Evolutionary conservation across 331 rosid species (phyloP).

Genomic region (Quercus tomentella): DNA sequence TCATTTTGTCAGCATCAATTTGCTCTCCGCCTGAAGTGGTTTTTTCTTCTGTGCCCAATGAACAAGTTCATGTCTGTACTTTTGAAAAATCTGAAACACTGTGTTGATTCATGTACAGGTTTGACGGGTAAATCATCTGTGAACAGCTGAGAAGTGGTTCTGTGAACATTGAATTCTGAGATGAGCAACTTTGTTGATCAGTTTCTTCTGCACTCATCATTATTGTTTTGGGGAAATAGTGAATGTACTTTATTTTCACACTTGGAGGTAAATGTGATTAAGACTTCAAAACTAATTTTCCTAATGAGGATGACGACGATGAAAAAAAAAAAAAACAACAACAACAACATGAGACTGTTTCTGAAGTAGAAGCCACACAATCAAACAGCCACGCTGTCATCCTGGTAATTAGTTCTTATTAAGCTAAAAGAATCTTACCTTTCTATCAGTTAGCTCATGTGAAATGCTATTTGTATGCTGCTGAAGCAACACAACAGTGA

Average conservation of each 20-base stretch:
- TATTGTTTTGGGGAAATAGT: conserved; percentile 2
- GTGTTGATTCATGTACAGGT: conserved; percentile 18
- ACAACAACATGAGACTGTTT: too few species aligned
- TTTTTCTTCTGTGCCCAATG: conserved; percentile 20
- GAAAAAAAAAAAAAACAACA: background rate
- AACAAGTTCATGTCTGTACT: conserved; percentile 20
- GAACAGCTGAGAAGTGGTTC: conserved; percentile 32
- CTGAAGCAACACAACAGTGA: conserved; percentile 38
- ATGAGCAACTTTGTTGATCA: conserved; percentile 29
- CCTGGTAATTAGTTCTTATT: too few species aligned
- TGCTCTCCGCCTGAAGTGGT: conserved; percentile 29
- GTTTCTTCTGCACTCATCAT: conserved; percentile 21
- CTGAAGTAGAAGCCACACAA: too few species aligned
- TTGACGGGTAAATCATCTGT: conserved; percentile 20
- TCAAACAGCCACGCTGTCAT: too few species aligned
- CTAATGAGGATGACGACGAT: background rate
- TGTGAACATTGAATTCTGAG: conserved; percentile 25
- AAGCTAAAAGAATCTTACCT: conserved; percentile 37
- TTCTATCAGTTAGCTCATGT: conserved; percentile 57
- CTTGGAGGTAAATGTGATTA: background rate
- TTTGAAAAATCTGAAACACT: conserved; percentile 33
- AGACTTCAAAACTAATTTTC: background rate
- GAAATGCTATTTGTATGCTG: conserved; percentile 39
- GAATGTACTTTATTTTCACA: background rate
- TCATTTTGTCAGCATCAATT: conserved; percentile 25